Evolutionary conservation across 2,329 filamentous ascomycete species (phyloP).

Genomic region (Orbilia ellipsospora): DNA sequence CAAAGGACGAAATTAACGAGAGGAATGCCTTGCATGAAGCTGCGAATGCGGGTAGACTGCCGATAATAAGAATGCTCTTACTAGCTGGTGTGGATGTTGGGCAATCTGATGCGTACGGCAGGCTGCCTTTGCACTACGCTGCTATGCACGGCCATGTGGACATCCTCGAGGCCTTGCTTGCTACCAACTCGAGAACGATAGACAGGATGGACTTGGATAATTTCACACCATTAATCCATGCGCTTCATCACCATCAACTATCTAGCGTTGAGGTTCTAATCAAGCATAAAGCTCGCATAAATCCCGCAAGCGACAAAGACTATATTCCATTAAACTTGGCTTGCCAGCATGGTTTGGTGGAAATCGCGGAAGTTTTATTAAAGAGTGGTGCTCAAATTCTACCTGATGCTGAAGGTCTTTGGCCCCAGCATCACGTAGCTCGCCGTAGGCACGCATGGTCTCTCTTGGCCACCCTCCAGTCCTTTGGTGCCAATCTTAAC

Average conservation of each 20-base stretch:
- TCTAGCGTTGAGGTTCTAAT: slow-evolving; percentile 83
- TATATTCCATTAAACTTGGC: slow-evolving; percentile 95
- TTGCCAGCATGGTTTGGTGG: slow-evolving; percentile 88
- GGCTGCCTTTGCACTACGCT: slow-evolving; percentile 93
- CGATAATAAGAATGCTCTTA: slow-evolving; percentile 82
- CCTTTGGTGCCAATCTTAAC: slow-evolving; percentile 88
- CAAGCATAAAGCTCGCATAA: slow-evolving; percentile 80
- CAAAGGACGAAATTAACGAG: slow-evolving; percentile 97
- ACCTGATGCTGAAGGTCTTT: slow-evolving; percentile 95
- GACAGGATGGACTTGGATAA: slow-evolving; percentile 95
- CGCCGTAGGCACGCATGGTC: slow-evolving; percentile 84
- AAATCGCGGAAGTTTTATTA: slow-evolving; percentile 85
- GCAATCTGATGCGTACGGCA: slow-evolving; percentile 89
- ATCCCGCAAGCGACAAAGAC: slow-evolving; percentile 85
- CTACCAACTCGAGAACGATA: slow-evolving; percentile 77
- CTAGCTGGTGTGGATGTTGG: slow-evolving; percentile 78
- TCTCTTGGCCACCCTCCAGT: slow-evolving; percentile 80
- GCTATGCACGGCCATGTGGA: slow-evolving; percentile 91
- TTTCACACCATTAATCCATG: slow-evolving; percentile 94
- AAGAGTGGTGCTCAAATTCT: slow-evolving; percentile 82
- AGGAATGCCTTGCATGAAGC: slow-evolving; percentile 95
- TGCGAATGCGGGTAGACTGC: slow-evolving; percentile 87
- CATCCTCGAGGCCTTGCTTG: slow-evolving; percentile 80
- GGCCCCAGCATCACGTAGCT: slow-evolving; percentile 95
- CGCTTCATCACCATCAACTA: slow-evolving; percentile 87